Base-by-base conservation (phyloP, 768 basidiomycete species). In the Tricholoma sp. region DNA sequence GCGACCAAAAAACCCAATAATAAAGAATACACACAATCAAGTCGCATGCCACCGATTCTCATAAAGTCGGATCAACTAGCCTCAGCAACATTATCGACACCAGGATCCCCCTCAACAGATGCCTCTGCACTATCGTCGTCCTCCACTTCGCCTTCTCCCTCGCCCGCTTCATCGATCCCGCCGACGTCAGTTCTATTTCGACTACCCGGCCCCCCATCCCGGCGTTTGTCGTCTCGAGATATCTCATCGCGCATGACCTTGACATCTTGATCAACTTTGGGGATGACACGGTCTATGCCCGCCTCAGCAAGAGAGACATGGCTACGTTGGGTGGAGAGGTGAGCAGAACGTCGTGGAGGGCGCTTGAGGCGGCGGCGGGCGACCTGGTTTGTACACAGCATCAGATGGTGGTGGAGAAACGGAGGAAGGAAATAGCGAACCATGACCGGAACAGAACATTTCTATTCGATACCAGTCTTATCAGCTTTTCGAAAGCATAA, bases 391-490 rank as follows among this genome's bases (percentile, higher is more conserved):
- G 27, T 46, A 21, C 51, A 19, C 16, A 49, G 50, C n/a, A 18
- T 50, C 8, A 50, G 47, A 16, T 5, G n/a, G 27, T 27, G 18
- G 3, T 10, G 11, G 29, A 31, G 29, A 18, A 50, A 58, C 34
- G 56, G 50, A 41, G 34, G 18, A 39, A 54, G n/a, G 29, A 39
- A 45, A 22, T 14, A 35, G 64, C 64, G 50, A 21, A 73, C 93
- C 94, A 98, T 96, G 55, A 97, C 94, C 0, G 95, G 94, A 0
- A 96, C 94, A 14, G 92, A 92, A 59, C 92, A 95, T 72, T 93
- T 94, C 79, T 93, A 55, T 19, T 21, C 24, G 57, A 16, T 21
- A 37, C 41, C 4, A 56, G n/a, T 21, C 4, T 53, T 54, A 45
- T 35, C 37, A 51, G 53, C 31, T 47, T 54, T 52, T 53, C 32